A percentile compares a stretch with the other conserved stretches of the same genome.
These are phyloP conservation scores for Marasmius fiardii DNA, from an alignment of 1,284 basidiomycete species.

Conservation along the genomic window DNA sequence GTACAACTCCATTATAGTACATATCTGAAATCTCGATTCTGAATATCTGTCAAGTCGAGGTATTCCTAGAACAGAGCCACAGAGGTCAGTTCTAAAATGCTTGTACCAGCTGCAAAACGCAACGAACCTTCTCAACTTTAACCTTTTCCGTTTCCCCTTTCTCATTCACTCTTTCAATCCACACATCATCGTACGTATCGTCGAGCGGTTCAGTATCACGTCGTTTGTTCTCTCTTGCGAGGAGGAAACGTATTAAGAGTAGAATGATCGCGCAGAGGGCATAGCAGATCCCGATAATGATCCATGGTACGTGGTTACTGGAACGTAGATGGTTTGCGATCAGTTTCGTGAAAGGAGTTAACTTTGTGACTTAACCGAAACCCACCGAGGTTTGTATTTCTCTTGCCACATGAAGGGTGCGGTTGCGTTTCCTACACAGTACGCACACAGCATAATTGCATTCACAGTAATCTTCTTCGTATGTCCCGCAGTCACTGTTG, in stretches of 20 bases:
- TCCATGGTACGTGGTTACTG: slow-evolving; percentile 68
- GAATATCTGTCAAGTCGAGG: slow-evolving; percentile 65
- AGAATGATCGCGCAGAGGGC: slow-evolving; percentile 49
- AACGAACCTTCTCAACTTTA: slow-evolving; percentile 58
- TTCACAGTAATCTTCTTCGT: slow-evolving; percentile 62
- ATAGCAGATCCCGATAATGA: slow-evolving; percentile 58
- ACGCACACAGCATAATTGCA: slow-evolving; percentile 68
- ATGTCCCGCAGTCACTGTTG: slow-evolving; percentile 11
- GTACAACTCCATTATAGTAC: slow-evolving; percentile 29
- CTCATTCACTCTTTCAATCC: slow-evolving; percentile 47
- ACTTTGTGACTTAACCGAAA: neutral
- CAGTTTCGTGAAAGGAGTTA: neutral
- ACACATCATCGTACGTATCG: slow-evolving; percentile 62
- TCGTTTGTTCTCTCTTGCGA: slow-evolving; percentile 61
- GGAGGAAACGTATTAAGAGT: slow-evolving; percentile 56
- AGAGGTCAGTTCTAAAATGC: slow-evolving; percentile 10
- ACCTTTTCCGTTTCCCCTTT: slow-evolving; percentile 53
- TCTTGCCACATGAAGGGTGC: slow-evolving; percentile 79
- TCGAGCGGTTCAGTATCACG: slow-evolving; percentile 56
- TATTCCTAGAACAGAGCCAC: slow-evolving; percentile 39
- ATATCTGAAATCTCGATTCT: slow-evolving; percentile 62
- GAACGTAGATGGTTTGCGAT: slow-evolving; percentile 3
- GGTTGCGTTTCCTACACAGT: slow-evolving; percentile 70
- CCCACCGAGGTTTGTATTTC: slow-evolving; percentile 62
- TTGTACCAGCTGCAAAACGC: neutral